Evolutionary conservation across 1,284 basidiomycete species (phyloP).

Genomic region (Rhodofomes roseus): DNA sequence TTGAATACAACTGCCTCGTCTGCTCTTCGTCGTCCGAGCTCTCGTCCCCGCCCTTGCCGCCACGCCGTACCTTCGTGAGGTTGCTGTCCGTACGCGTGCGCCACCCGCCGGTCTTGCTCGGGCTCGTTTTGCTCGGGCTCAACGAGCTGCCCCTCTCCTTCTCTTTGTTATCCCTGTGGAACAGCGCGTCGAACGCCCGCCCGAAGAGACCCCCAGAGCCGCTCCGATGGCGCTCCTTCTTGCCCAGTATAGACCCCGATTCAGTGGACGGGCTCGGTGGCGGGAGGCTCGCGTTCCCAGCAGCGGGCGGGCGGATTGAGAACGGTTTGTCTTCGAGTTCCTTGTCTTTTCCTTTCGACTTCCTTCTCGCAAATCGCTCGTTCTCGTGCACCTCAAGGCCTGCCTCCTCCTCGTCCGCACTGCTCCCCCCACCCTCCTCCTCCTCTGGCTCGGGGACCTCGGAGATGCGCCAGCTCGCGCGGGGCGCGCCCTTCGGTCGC

Average conservation of each 20-base stretch:
- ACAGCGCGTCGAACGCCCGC: slow-evolving; percentile 24
- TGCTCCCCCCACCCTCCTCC: slow-evolving; percentile 26
- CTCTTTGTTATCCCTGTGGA: slow-evolving; percentile 13
- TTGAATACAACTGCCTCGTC: slow-evolving; percentile 6
- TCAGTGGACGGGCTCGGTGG: slow-evolving; percentile 7
- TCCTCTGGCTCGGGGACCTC: slow-evolving; percentile 35
- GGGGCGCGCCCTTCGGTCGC: slow-evolving; percentile 1
- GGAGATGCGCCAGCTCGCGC: slow-evolving; percentile 33
- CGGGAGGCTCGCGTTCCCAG: not conserved
- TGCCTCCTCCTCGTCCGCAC: slow-evolving; percentile 32
- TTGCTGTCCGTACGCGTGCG: slow-evolving; percentile 48
- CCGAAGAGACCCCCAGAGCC: slow-evolving; percentile 21
- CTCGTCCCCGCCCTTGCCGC: slow-evolving; percentile 20
- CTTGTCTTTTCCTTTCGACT: slow-evolving; percentile 9
- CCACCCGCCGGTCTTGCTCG: slow-evolving; percentile 29
- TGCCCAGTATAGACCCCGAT: slow-evolving; percentile 5
- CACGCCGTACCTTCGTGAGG: slow-evolving; percentile 29
- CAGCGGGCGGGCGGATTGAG: slow-evolving; percentile 10
- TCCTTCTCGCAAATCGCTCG: slow-evolving; percentile 38
- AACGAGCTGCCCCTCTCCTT: slow-evolving; percentile 5
- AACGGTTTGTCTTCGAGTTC: slow-evolving; percentile 11
- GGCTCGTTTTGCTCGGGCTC: slow-evolving; percentile 8
- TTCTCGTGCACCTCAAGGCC: slow-evolving; percentile 56
- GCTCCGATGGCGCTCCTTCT: slow-evolving; percentile 17
- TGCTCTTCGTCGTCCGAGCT: slow-evolving; percentile 33